A percentile compares a stretch with the other conserved stretches of the same genome.
Evolutionary conservation across 2,329 filamentous ascomycete genomes (phyloP).

Genomic region (Stagonosporopsis tanaceti): DNA sequence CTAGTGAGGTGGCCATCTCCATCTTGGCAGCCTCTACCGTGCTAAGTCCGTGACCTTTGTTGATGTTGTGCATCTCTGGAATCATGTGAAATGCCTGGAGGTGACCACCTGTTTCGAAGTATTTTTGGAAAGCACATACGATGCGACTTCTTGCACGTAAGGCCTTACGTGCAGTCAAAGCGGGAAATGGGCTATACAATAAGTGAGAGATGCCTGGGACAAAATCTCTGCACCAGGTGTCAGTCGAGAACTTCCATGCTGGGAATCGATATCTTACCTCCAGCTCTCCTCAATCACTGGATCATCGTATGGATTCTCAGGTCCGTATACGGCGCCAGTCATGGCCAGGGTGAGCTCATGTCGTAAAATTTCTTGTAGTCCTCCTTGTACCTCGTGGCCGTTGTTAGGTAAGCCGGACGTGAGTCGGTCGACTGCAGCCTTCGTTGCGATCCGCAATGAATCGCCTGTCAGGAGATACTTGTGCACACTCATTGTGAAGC

Average conservation of each 20-base stretch:
- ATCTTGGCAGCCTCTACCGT: slow-evolving; percentile 51
- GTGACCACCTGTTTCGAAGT: slow-evolving; percentile 52
- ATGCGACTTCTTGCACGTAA: slow-evolving; percentile 47
- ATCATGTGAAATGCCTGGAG: slow-evolving; percentile 51
- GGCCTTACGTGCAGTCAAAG: slow-evolving; percentile 44
- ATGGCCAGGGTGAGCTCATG: slow-evolving; percentile 49
- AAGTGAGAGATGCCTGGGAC: slow-evolving; percentile 37
- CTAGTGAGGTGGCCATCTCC: slow-evolving; percentile 54
- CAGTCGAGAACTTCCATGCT: not conserved
- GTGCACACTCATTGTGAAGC: slow-evolving; percentile 47
- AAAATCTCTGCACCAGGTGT: slow-evolving; percentile 23
- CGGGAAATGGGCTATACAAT: slow-evolving; percentile 30
- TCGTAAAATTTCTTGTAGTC: slow-evolving; percentile 34
- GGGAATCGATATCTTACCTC: slow-evolving; percentile 37
- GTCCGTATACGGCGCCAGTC: slow-evolving; percentile 54
- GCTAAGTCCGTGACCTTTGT: slow-evolving; percentile 41
- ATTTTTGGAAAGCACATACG: slow-evolving; percentile 47
- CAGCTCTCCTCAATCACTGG: slow-evolving; percentile 47
- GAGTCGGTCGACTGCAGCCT: slow-evolving; percentile 44
- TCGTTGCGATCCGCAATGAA: slow-evolving; percentile 49
- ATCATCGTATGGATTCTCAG: slow-evolving; percentile 53
- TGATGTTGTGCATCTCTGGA: slow-evolving; percentile 47
- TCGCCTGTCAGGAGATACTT: slow-evolving; percentile 46
- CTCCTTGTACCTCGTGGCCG: slow-evolving; percentile 7
- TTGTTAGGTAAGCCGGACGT: slow-evolving; percentile 29